Evolutionary conservation across 2,329 filamentous ascomycete genomes (phyloP).

Genomic region (Dactylellina parvicollis): DNA sequence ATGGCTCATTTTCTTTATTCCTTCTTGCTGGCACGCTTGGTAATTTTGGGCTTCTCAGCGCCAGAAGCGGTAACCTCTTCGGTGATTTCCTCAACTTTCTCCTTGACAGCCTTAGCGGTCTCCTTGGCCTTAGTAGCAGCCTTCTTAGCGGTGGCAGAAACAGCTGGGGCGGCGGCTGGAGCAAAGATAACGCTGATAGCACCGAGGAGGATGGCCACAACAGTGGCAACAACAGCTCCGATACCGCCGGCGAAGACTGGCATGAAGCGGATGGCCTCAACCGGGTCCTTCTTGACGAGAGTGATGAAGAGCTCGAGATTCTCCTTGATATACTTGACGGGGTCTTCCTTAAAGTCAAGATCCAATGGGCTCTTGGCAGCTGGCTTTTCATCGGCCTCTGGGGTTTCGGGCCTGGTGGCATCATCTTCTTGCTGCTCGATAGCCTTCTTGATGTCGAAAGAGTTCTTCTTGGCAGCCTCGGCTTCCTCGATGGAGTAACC

Average conservation of each 20-base stretch:
- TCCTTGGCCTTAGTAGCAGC: slow-evolving; percentile 76
- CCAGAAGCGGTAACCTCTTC: slow-evolving; percentile 69
- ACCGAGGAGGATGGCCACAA: slow-evolving; percentile 76
- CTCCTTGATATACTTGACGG: slow-evolving; percentile 85
- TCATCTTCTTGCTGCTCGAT: slow-evolving; percentile 83
- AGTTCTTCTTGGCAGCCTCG: slow-evolving; percentile 85
- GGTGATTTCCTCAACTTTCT: slow-evolving; percentile 74
- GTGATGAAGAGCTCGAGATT: slow-evolving; percentile 91
- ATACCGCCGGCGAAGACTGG: slow-evolving; percentile 89
- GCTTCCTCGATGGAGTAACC: slow-evolving; percentile 96
- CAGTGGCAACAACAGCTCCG: slow-evolving; percentile 73
- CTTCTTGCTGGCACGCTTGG: slow-evolving; percentile 69
- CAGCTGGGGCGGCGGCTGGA: slow-evolving; percentile 64
- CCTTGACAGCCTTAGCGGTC: slow-evolving; percentile 64
- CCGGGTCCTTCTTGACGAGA: slow-evolving; percentile 81
- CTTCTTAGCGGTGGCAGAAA: slow-evolving; percentile 69
- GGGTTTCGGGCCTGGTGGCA: slow-evolving; percentile 78
- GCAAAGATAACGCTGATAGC: slow-evolving; percentile 73
- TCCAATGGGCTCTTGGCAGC: slow-evolving; percentile 76
- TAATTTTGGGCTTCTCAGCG: slow-evolving; percentile 79
- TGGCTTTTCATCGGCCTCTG: slow-evolving; percentile 64
- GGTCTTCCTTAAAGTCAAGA: slow-evolving; percentile 90
- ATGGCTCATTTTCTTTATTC: slow-evolving; percentile 43
- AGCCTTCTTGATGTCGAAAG: slow-evolving; percentile 86
- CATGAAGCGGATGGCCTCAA: slow-evolving; percentile 86